Evolutionary conservation across 345 rosid genomes (phyloP).

Genomic region (Corymbia maculata): DNA sequence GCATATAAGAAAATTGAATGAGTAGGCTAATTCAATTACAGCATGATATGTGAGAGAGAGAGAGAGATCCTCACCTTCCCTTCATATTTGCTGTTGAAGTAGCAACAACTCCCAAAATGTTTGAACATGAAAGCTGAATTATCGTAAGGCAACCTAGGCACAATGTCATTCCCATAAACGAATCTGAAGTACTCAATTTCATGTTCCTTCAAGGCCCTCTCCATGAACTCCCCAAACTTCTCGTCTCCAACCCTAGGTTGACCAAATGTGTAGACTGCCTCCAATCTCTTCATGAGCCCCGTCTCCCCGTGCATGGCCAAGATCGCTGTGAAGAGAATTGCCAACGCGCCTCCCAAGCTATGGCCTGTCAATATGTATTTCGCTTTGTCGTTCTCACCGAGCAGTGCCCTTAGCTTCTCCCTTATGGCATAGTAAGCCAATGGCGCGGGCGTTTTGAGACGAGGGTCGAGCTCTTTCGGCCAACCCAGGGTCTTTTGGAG

Average conservation of each 20-base stretch:
- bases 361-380: slow-evolving; percentile 61
- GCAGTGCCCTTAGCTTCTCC: slow-evolving; percentile 15
- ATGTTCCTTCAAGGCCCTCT: slow-evolving; percentile 10
- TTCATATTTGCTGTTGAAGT: slow-evolving; percentile 33
- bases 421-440: slow-evolving; percentile 34
- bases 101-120: slow-evolving; percentile 58
- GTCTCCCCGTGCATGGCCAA: slow-evolving; percentile 40
- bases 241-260: slow-evolving; percentile 69
- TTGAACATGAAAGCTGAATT: slow-evolving; percentile 32
- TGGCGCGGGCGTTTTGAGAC: slow-evolving; percentile 17
- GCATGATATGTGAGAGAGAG: neutral
- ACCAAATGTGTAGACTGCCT: slow-evolving; percentile 64
- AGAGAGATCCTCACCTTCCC: slow-evolving; percentile 25
- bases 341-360: slow-evolving; percentile 63
- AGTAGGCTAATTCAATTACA: neutral
- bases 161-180: slow-evolving; percentile 49
- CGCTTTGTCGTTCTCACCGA: slow-evolving; percentile 10
- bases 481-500: slow-evolving; percentile 4
- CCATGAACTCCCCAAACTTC: slow-evolving; percentile 38
- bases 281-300: slow-evolving; percentile 27
- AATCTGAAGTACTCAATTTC: slow-evolving; percentile 39
- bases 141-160: slow-evolving; percentile 50
- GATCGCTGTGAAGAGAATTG: slow-evolving; percentile 37
- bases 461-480: neutral
- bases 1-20: neutral